phyloP scores from a whole-genome alignment of 768 basidiomycete genomes.

The Phanerodontia chrysosporium region DNA sequence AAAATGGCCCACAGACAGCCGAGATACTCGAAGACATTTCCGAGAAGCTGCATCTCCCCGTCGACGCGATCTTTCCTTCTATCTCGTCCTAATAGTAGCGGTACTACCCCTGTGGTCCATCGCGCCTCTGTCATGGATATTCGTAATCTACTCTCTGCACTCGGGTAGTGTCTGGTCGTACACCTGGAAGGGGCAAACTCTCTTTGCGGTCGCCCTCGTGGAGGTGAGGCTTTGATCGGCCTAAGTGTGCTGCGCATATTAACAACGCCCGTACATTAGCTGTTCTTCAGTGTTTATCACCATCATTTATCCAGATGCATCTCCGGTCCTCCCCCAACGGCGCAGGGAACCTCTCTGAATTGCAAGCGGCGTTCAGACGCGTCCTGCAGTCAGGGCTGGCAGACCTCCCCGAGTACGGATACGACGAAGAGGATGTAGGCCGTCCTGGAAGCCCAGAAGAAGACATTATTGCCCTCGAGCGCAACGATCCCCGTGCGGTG shows the following conservation, averaged over 20 bases:
- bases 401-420: constrained; percentile 44
- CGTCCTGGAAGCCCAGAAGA: constrained; percentile 63
- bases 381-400: constrained; percentile 65
- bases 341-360: constrained; percentile 48
- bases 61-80: constrained; percentile 48
- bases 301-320: constrained; percentile 44
- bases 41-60: constrained; percentile 32
- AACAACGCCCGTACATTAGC: constrained; percentile 33
- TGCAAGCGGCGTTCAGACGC: constrained; percentile 55
- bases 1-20: background rate
- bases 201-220: constrained; percentile 48
- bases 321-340: constrained; percentile 41
- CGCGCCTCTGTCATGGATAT: constrained; percentile 63
- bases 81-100: constrained; percentile 49
- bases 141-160: constrained; percentile 45
- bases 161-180: constrained; percentile 39
- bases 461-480: constrained; percentile 49
- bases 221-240: constrained; percentile 42
- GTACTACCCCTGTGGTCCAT: constrained; percentile 64
- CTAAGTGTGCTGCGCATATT: background rate
- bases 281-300: constrained; percentile 68
- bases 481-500: constrained; percentile 63
- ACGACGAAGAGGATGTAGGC: constrained; percentile 48
- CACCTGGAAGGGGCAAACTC: constrained; percentile 31
- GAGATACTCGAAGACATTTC: constrained; percentile 16